A percentile compares a stretch with the other conserved stretches of the same genome.
Conservation (phyloP, 2,329 filamentous ascomycete species). For the Geosmithia morbida region DNA sequence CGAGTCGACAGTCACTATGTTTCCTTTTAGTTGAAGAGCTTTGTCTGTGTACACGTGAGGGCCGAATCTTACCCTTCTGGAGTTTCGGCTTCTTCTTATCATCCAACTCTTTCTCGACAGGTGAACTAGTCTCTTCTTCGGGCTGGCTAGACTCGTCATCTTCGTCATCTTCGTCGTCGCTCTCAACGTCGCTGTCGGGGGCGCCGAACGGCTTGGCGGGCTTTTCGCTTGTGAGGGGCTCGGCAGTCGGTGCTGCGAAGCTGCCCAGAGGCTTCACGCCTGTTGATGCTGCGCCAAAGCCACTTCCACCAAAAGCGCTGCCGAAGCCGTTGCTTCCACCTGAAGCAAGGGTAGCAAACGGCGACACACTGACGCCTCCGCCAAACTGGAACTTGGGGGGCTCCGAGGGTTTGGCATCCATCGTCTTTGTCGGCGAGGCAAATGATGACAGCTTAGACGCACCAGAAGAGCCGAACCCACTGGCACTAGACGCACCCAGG, state of each 20-base stretch:
- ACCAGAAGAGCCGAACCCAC: conserved; percentile 32
- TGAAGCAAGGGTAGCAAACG: conserved; percentile 29
- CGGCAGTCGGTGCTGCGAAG: conserved; percentile 51
- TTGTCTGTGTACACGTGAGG: not conserved
- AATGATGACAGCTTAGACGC: conserved; percentile 18
- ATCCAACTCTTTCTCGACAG: conserved; percentile 40
- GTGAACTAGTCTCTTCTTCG: conserved; percentile 28
- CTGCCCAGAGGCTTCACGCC: conserved; percentile 38
- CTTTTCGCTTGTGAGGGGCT: conserved; percentile 38
- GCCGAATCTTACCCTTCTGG: conserved; percentile 48
- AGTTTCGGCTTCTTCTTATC: conserved; percentile 52
- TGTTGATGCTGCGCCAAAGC: conserved; percentile 19
- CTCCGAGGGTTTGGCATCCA: conserved; percentile 9
- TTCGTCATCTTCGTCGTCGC: conserved; percentile 21
- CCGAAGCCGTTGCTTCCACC: conserved; percentile 31
- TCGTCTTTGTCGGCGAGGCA: conserved; percentile 11
- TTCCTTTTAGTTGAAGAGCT: not conserved
- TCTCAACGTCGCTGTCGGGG: conserved; percentile 49
- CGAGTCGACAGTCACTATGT: conserved; percentile 52
- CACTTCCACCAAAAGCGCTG: conserved; percentile 28
- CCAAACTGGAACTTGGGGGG: conserved; percentile 36
- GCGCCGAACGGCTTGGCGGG: conserved; percentile 64
- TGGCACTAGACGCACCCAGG: conserved; percentile 31
- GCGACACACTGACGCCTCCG: conserved; percentile 23
- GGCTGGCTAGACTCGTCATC: conserved; percentile 25